Percentiles rank a stretch among this genome's conserved stretches.
These are phyloP conservation scores for Saitozyma podzolica DNA, from an alignment of 768 basidiomycete genomes.

Conservation along the genomic window DNA sequence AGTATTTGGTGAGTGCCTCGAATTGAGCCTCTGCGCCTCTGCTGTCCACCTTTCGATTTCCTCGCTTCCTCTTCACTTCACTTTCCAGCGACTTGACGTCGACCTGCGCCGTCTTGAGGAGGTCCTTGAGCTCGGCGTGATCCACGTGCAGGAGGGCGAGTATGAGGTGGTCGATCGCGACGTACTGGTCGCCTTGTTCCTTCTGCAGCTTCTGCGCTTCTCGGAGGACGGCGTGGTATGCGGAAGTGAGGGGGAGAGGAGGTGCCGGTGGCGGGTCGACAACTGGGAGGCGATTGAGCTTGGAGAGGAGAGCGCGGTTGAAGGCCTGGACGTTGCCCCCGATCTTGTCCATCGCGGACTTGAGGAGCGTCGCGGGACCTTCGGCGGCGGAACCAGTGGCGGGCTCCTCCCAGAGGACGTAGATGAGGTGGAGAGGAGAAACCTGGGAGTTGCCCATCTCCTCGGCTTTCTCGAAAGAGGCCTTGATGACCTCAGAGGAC, in stretches of 20 bases:
- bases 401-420: constrained; percentile 72
- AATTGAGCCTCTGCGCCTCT: constrained; percentile 88
- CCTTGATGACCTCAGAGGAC: constrained; percentile 67
- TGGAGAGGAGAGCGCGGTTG: constrained; percentile 69
- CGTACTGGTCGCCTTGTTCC: constrained; percentile 75
- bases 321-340: constrained; percentile 71
- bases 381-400: constrained; percentile 39
- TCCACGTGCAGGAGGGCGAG: constrained; percentile 77
- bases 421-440: constrained; percentile 78
- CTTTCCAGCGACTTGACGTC: constrained; percentile 44
- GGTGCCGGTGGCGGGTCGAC: constrained; percentile 80
- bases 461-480: constrained; percentile 76
- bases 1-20: constrained; percentile 78
- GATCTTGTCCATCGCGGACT: constrained; percentile 73
- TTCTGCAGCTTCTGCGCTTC: constrained; percentile 77
- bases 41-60: constrained; percentile 80
- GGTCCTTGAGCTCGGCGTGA: constrained; percentile 56
- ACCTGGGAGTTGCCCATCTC: constrained; percentile 84
- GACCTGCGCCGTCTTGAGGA: constrained; percentile 77
- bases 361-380: constrained; percentile 65
- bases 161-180: constrained; percentile 89
- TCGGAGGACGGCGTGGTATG: constrained; percentile 65
- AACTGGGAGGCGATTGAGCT: constrained; percentile 76
- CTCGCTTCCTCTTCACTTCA: constrained; percentile 58
- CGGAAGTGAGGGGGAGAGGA: constrained; percentile 66